A percentile compares a stretch with the other conserved stretches of the same genome.
phyloP scores from a whole-genome alignment of 495 filamentous ascomycete species.

The Thermothielavioides terrestris region DNA sequence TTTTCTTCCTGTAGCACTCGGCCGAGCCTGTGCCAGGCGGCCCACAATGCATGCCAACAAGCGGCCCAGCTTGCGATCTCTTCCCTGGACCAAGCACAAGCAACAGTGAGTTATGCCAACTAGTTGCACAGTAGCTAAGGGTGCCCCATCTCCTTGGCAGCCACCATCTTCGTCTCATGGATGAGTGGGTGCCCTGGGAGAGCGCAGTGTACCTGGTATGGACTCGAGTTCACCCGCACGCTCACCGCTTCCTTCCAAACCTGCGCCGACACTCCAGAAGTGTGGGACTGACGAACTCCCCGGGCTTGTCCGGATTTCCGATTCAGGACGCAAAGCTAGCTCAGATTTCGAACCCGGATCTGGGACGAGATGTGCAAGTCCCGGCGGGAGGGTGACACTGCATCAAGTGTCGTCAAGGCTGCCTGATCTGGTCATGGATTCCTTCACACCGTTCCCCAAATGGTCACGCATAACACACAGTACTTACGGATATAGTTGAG shows the following conservation, averaged over 20 bases:
- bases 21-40: too few relatives aligned
- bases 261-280: too few relatives aligned
- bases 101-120: too few relatives aligned
- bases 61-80: too few relatives aligned
- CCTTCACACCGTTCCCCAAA: not conserved
- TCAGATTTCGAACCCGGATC: slow-evolving; percentile 1
- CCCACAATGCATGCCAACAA: too few relatives aligned
- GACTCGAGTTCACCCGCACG: not conserved
- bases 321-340: not conserved
- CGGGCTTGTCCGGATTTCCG: not conserved
- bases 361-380: not conserved
- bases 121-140: not conserved
- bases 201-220: too few relatives aligned
- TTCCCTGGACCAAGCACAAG: too few relatives aligned
- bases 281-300: too few relatives aligned
- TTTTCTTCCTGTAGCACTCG: too few relatives aligned
- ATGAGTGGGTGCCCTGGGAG: not conserved
- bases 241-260: not conserved
- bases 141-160: slow-evolving; percentile 9
- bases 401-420: not conserved
- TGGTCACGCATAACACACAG: not conserved
- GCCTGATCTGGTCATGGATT: not conserved
- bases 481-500: not conserved
- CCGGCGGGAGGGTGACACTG: not conserved
- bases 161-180: not conserved